phyloP scores from a whole-genome alignment of 2,329 filamentous ascomycete genomes.

The Fusarium setosum region DNA sequence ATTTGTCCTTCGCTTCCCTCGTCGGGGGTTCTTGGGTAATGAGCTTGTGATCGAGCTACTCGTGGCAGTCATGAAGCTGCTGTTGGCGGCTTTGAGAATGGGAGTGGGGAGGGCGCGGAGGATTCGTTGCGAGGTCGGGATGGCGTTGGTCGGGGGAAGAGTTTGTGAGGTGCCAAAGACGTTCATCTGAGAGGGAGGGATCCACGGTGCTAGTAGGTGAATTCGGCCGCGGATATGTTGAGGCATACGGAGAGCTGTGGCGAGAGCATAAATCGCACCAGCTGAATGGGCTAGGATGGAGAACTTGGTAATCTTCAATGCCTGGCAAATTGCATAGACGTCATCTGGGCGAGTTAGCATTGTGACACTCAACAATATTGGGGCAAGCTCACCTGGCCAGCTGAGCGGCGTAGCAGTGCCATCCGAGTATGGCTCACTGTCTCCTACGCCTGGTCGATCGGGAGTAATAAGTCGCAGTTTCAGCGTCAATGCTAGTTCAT shows the following conservation, averaged over 20 bases:
- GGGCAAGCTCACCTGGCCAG: constrained; percentile 81
- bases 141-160: constrained; percentile 82
- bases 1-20: constrained; percentile 69
- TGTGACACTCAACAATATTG: rapidly evolving
- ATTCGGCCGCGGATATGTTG: constrained; percentile 95
- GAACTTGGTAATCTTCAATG: constrained; percentile 93
- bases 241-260: constrained; percentile 93
- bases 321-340: constrained; percentile 92
- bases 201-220: constrained; percentile 95
- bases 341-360: constrained; percentile 64
- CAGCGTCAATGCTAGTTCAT: constrained; percentile 89
- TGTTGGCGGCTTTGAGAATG: constrained; percentile 93
- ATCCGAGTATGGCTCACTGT: constrained; percentile 86
- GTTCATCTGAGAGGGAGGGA: constrained; percentile 93
- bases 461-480: constrained; percentile 92
- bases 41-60: constrained; percentile 87
- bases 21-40: constrained; percentile 73
- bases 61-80: constrained; percentile 92
- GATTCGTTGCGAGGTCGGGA: constrained; percentile 92
- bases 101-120: constrained; percentile 90
- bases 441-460: constrained; percentile 92
- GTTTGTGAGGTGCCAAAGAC: constrained; percentile 79
- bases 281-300: constrained; percentile 96
- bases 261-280: constrained; percentile 96
- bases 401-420: constrained; percentile 86